Evolutionary conservation across 306 rosid genomes (phyloP).

Genomic region (Quercus ilex): DNA sequence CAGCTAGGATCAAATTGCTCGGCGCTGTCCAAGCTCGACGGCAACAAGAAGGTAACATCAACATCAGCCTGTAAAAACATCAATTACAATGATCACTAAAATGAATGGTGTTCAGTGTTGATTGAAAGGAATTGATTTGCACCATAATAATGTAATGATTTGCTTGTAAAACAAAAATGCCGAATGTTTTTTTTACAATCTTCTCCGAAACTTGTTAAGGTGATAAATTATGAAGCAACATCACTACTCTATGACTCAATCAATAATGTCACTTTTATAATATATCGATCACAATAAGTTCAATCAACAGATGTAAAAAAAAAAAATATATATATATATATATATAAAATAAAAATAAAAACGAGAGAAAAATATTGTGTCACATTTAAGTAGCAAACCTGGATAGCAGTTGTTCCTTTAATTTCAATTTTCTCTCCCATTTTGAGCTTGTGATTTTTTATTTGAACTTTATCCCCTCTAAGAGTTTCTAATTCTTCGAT

Average conservation of each 20-base stretch:
- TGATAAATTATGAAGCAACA: too few relatives aligned
- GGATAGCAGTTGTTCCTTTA: conserved; percentile 71
- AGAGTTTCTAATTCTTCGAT: conserved; percentile 53
- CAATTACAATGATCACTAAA: not conserved
- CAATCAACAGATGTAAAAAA: too few relatives aligned
- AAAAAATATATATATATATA: too few relatives aligned
- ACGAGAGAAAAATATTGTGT: not conserved
- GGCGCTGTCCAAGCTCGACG: conserved; percentile 56
- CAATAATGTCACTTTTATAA: too few relatives aligned
- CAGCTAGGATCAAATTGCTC: conserved; percentile 73
- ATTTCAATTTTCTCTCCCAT: conserved; percentile 54
- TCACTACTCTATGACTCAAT: too few relatives aligned
- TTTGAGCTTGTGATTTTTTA: conserved; percentile 29
- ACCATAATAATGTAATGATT: too few relatives aligned
- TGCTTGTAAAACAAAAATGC: too few relatives aligned
- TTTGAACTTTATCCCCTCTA: conserved; percentile 34
- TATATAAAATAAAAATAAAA: too few relatives aligned
- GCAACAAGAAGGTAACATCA: conserved; percentile 63
- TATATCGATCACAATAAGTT: too few relatives aligned
- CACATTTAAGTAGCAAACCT: conserved; percentile 32
- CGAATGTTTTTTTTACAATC: too few relatives aligned
- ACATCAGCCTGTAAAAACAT: conserved; percentile 65
- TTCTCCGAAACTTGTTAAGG: too few relatives aligned
- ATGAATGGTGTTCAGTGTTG: not conserved
- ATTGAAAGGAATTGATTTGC: too few relatives aligned